Base-by-base conservation (phyloP, 2,329 filamentous ascomycete genomes). In the Exophiala sp. region DNA sequence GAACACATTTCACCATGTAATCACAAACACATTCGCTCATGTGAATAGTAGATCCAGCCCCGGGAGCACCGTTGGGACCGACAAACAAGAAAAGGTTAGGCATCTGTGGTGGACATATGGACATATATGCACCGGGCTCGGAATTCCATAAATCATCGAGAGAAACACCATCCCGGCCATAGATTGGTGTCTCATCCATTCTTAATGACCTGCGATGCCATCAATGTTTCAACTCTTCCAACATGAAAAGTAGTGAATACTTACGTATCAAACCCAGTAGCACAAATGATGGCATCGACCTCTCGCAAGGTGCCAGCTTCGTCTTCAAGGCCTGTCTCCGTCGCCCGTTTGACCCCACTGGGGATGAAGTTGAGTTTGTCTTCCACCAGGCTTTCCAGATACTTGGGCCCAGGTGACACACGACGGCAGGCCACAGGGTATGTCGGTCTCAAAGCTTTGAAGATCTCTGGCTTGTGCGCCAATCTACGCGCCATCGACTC, bases 351-450 rank as follows among this genome's bases (percentile, higher is more conserved):
- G 62, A 87, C 86, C 0, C 68, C 75, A 0, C 75, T 77, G 33
- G 73, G 74, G 60, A 86, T 81, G 58, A 81, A 84, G 11, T 76
- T 74, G 12, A 86, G 82, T 45, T 87, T 85, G 4, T 78, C 75
- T 57, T 82, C 75, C 0, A 76, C 74, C 16, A 87, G 71, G 0
- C 83, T 81, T 64, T 87, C 84, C 3, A 88, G 75, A 60, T 87
- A 87, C 0, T 83, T 83, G 0, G 83, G 83, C 0, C 84, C 83
- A 0, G 85, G 82, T 0, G 85, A 88, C 18, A 54, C 6, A 18
- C 54, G 50, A 9, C 41, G 41, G 21, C 33, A 52, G 8, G 6
- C 47, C 9, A 33, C 20, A 5, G 47, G 47, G 5, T 7, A 18
- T 14, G 3, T 8, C 12, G n/a, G 24, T 11, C n/a, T 34, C n/a